Conservation (phyloP, 2,329 filamentous ascomycete genomes). For the Arthrobotrys conoides region DNA sequence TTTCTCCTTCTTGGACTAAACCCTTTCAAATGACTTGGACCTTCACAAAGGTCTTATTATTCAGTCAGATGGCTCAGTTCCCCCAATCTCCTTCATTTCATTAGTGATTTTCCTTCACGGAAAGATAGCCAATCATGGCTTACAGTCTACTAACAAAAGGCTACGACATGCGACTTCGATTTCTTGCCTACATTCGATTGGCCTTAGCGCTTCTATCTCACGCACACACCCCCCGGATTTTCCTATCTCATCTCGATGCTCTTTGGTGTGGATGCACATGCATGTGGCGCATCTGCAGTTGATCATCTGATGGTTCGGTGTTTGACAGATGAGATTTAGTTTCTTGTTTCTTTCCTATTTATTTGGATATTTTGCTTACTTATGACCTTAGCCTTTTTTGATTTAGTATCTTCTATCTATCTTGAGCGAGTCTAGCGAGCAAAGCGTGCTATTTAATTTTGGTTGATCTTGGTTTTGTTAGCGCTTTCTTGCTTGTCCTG, state of each 20-base stretch:
- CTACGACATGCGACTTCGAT: slow-evolving; percentile 5
- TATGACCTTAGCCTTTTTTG: background rate
- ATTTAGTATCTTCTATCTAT: slow-evolving; percentile 5
- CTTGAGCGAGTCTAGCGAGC: slow-evolving; percentile 15
- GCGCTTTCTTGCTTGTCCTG: background rate
- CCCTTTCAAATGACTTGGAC: slow-evolving; percentile 23
- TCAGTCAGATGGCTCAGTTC: slow-evolving; percentile 21
- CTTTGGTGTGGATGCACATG: slow-evolving; percentile 21
- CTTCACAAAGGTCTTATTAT: slow-evolving; percentile 28
- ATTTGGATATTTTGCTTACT: slow-evolving; percentile 5
- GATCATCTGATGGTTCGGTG: slow-evolving; percentile 13
- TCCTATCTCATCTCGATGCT: background rate
- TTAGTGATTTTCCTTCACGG: background rate
- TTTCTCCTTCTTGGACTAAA: slow-evolving; percentile 12
- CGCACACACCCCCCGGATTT: background rate
- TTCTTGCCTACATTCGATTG: background rate
- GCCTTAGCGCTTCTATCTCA: background rate
- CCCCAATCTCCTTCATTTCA: slow-evolving; percentile 10
- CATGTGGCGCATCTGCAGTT: slow-evolving; percentile 17
- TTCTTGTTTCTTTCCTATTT: no score
- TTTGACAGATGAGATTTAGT: slow-evolving; percentile 2
- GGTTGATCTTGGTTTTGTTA: background rate
- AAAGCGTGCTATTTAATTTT: slow-evolving; percentile 11
- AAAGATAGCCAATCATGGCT: slow-evolving; percentile 13
- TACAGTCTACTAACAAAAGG: background rate